Percentiles rank a stretch among this genome's conserved stretches.
Conservation (phyloP, 257 asterid species). For the Gentiana straminea region DNA sequence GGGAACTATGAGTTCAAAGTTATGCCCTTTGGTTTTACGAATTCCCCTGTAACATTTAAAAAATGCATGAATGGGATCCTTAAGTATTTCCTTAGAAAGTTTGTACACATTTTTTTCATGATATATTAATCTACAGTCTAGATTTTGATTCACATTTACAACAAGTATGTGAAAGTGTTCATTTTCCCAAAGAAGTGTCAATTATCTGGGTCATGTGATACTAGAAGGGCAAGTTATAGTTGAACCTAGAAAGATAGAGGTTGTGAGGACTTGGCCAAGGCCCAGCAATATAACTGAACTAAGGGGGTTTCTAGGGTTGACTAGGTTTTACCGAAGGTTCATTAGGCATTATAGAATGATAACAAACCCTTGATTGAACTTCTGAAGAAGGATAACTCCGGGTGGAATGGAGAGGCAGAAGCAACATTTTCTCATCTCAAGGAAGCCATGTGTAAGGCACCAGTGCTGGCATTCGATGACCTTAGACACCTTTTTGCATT, state of each 20-base stretch:
- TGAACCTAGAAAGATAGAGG: not conserved
- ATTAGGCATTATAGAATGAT: not conserved
- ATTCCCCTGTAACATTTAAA: no score
- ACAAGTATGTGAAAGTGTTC: no score
- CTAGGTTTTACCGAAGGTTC: not conserved
- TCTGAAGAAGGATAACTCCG: not conserved
- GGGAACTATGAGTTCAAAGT: no score
- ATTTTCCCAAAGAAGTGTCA: no score
- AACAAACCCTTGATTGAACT: not conserved
- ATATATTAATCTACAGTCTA: no score
- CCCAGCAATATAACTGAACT: not conserved
- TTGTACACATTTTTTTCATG: no score
- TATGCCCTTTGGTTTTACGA: no score
- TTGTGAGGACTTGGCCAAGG: not conserved
- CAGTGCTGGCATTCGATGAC: not conserved
- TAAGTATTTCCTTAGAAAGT: no score
- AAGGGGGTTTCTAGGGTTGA: not conserved
- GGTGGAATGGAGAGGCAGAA: not conserved
- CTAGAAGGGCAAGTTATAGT: not conserved
- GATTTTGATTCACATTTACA: no score
- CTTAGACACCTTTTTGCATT: no score
- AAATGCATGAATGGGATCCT: no score
- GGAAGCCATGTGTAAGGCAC: not conserved
- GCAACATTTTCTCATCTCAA: not conserved
- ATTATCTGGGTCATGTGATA: not conserved